phyloP scores from a whole-genome alignment of 805 yeast genomes.

The Zygoascus bituminiphila region DNA sequence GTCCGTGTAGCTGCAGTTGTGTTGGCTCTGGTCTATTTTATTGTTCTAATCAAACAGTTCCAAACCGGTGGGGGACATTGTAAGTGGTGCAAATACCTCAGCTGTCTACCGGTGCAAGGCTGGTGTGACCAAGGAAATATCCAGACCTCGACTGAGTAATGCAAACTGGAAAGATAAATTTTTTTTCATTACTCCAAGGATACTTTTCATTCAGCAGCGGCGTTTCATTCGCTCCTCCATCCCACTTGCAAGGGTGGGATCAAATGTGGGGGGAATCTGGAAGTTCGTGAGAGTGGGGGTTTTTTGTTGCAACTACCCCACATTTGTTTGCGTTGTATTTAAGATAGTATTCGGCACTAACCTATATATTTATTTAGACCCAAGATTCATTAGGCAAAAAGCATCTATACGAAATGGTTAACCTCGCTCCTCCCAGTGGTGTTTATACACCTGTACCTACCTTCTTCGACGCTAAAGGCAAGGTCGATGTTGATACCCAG shows the following conservation, averaged over 20 bases:
- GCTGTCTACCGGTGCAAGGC: conserved; percentile 59
- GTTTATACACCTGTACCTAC: conserved; percentile 49
- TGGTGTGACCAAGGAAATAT: conserved; percentile 54
- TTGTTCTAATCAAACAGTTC: conserved; percentile 41
- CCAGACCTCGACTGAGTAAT: not conserved
- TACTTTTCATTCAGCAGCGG: not conserved
- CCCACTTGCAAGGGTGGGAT: not conserved
- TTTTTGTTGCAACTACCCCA: not conserved
- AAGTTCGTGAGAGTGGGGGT: not conserved
- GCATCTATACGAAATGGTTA: conserved; percentile 10
- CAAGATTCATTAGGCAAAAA: no score
- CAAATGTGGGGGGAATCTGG: not conserved
- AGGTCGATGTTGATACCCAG: conserved; percentile 40
- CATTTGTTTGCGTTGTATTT: not conserved
- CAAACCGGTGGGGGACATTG: conserved; percentile 41
- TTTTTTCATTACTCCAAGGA: no score
- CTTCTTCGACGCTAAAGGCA: conserved; percentile 39
- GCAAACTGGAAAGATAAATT: no score
- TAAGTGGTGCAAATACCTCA: conserved; percentile 65
- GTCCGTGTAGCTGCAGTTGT: conserved; percentile 40
- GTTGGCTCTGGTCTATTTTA: conserved; percentile 43
- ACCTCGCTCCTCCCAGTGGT: conserved; percentile 22
- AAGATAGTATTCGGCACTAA: not conserved
- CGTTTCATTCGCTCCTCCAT: not conserved
- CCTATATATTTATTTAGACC: not conserved